Percentiles rank a stretch among this genome's conserved stretches.
Evolutionary conservation across 116 monocot species (phyloP).

Genomic region (Dioscorea cayenensis): DNA sequence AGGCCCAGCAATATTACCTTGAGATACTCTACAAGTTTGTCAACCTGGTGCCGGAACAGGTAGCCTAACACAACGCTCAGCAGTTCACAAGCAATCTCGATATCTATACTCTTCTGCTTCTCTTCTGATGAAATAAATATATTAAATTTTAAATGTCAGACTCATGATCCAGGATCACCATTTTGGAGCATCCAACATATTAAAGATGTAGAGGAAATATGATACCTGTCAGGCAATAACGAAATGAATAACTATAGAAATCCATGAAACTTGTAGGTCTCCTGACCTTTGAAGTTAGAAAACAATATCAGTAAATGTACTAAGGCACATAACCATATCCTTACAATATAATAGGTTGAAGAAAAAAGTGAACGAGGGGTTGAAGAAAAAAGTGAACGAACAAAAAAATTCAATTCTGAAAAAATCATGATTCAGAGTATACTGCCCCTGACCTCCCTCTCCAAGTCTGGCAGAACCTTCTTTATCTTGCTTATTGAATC

Average conservation of each 20-base stretch:
- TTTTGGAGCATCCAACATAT: background rate
- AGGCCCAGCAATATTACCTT: conserved; percentile 37
- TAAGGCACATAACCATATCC: background rate
- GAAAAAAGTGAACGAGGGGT: background rate
- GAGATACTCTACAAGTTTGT: conserved; percentile 62
- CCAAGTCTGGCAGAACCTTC: conserved; percentile 76
- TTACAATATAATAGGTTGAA: background rate
- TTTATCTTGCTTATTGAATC: conserved; percentile 83
- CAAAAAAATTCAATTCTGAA: background rate
- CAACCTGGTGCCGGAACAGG: conserved; percentile 51
- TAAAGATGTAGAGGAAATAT: background rate
- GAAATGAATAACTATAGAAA: conserved; percentile 82
- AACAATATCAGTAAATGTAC: conserved; percentile 3
- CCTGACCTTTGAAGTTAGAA: conserved; percentile 42
- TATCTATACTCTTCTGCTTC: conserved; percentile 85
- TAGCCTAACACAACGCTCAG: conserved; percentile 65
- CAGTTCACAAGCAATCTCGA: conserved; percentile 73
- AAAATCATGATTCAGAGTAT: background rate
- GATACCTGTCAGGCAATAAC: conserved; percentile 85
- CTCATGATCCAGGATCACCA: background rate
- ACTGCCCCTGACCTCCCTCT: conserved; percentile 56
- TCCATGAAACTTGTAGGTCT: conserved; percentile 66
- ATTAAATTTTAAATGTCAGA: background rate
- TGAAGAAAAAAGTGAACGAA: background rate
- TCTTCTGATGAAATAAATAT: conserved; percentile 43